These are phyloP conservation scores for Stipa capillata DNA, from an alignment of 176 grass and related monocot genomes.

Conservation along the genomic window DNA sequence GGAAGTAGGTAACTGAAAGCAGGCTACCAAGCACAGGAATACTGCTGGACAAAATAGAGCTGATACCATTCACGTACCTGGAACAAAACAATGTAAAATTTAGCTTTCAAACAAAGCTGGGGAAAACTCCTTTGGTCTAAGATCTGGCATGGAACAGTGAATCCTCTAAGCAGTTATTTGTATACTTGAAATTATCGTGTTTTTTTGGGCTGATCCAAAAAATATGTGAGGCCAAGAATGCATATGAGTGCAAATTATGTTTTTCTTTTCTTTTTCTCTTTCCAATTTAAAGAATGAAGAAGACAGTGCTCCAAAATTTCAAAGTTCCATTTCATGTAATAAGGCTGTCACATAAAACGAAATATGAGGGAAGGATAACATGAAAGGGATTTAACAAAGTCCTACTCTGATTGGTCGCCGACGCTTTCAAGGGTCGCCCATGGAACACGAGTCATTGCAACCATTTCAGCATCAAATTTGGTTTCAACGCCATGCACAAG, in stretches of 20 bases:
- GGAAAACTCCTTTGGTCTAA: not conserved
- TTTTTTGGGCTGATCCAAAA: too few relatives aligned
- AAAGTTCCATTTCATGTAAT: not conserved
- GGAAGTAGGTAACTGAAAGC: slow-evolving; percentile 90
- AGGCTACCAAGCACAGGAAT: slow-evolving; percentile 81
- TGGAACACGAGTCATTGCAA: slow-evolving; percentile 88
- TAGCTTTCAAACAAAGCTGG: not conserved
- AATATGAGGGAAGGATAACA: slow-evolving; percentile 6
- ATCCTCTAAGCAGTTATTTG: slow-evolving; percentile 6
- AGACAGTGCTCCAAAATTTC: not conserved
- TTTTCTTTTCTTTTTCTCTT: too few relatives aligned
- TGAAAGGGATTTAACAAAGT: slow-evolving; percentile 10
- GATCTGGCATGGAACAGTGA: too few relatives aligned
- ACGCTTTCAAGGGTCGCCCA: slow-evolving; percentile 97
- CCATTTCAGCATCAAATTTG: slow-evolving; percentile 98
- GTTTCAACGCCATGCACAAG: slow-evolving; percentile 97
- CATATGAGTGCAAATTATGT: too few relatives aligned
- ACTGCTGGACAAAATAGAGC: slow-evolving; percentile 89
- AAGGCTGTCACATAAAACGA: not conserved
- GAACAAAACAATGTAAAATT: slow-evolving; percentile 8
- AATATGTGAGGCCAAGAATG: too few relatives aligned
- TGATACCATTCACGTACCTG: slow-evolving; percentile 97
- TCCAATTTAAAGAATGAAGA: too few relatives aligned
- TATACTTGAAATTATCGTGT: too few relatives aligned
- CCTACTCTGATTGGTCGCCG: slow-evolving; percentile 96